A percentile compares a stretch with the other conserved stretches of the same genome.
phyloP scores from a whole-genome alignment of 1,284 basidiomycete genomes.

The Heterobasidion parviporum region DNA sequence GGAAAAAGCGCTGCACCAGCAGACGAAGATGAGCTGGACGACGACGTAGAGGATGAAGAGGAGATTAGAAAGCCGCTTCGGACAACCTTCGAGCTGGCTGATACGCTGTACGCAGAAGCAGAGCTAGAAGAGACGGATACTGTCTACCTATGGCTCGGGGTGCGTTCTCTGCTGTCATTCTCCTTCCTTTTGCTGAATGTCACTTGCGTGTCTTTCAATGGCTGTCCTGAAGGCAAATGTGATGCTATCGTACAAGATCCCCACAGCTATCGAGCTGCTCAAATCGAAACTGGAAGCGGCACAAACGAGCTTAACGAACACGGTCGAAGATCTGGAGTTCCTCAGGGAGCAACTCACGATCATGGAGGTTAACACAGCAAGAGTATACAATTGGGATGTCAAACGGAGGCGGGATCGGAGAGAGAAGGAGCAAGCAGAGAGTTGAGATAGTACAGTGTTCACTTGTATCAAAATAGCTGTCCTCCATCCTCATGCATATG shows the following conservation, averaged over 20 bases:
- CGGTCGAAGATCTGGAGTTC: conserved; percentile 88
- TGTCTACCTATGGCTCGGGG: conserved; percentile 95
- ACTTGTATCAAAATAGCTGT: background rate
- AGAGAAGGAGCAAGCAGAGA: conserved; percentile 26
- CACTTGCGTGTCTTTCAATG: background rate
- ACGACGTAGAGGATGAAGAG: conserved; percentile 29
- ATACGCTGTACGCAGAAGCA: conserved; percentile 92
- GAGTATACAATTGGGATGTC: conserved; percentile 96
- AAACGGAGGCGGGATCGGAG: conserved; percentile 66
- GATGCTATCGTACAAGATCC: conserved; percentile 92
- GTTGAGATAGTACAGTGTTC: background rate
- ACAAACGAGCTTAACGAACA: conserved; percentile 58
- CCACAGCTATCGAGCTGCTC: conserved; percentile 74
- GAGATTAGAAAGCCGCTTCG: conserved; percentile 48
- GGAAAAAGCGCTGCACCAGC: conserved; percentile 39
- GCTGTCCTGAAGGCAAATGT: conserved; percentile 73
- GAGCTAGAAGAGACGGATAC: conserved; percentile 81
- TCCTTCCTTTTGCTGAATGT: background rate
- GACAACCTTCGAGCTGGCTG: conserved; percentile 93
- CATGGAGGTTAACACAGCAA: conserved; percentile 97
- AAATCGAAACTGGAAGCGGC: conserved; percentile 74
- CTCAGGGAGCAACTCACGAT: conserved; percentile 93
- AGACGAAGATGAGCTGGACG: conserved; percentile 43
- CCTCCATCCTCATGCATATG: too few relatives aligned
- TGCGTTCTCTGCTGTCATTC: conserved; percentile 34